phyloP scores from a whole-genome alignment of 2,329 filamentous ascomycete species.

The Fonsecaea nubica region DNA sequence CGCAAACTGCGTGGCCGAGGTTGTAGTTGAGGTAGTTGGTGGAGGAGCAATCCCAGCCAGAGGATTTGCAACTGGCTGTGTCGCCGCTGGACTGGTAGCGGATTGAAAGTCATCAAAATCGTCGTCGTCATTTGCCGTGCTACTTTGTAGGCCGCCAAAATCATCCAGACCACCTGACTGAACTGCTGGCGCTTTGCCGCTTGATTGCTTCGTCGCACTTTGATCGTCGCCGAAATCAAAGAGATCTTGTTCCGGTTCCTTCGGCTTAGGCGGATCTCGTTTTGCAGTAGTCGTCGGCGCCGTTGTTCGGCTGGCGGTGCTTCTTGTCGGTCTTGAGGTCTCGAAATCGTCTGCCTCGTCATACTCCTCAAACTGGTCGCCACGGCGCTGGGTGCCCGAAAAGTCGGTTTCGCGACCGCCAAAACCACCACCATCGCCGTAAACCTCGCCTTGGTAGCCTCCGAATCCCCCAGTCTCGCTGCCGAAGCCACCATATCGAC shows the following conservation, averaged over 20 bases:
- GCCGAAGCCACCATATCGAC: slow-evolving; percentile 87
- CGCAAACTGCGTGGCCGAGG: slow-evolving; percentile 71
- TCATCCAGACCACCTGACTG: slow-evolving; percentile 51
- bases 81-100: slow-evolving; percentile 66
- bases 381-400: slow-evolving; percentile 65
- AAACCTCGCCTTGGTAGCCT: slow-evolving; percentile 76
- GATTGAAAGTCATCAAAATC: slow-evolving; percentile 99
- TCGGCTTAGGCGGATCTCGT: slow-evolving; percentile 65
- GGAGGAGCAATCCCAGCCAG: slow-evolving; percentile 54
- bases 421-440: slow-evolving; percentile 94
- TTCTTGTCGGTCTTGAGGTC: slow-evolving; percentile 50
- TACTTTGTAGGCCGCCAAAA: slow-evolving; percentile 52
- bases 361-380: slow-evolving; percentile 92
- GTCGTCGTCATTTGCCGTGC: slow-evolving; percentile 68
- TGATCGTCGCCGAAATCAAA: slow-evolving; percentile 87
- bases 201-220: slow-evolving; percentile 52
- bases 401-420: slow-evolving; percentile 78
- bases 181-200: slow-evolving; percentile 52
- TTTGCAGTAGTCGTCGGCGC: slow-evolving; percentile 44
- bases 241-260: slow-evolving; percentile 88
- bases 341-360: slow-evolving; percentile 88
- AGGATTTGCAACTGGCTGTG: slow-evolving; percentile 45
- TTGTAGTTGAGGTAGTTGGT: slow-evolving; percentile 54
- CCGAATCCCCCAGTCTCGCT: slow-evolving; percentile 68
- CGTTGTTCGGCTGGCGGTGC: slow-evolving; percentile 20